Evolutionary conservation across 192 early-diverging fungal genomes (phyloP), one percentile per base, ranked within the genome.

Genomic region (Coemansia aciculifera): DNA sequence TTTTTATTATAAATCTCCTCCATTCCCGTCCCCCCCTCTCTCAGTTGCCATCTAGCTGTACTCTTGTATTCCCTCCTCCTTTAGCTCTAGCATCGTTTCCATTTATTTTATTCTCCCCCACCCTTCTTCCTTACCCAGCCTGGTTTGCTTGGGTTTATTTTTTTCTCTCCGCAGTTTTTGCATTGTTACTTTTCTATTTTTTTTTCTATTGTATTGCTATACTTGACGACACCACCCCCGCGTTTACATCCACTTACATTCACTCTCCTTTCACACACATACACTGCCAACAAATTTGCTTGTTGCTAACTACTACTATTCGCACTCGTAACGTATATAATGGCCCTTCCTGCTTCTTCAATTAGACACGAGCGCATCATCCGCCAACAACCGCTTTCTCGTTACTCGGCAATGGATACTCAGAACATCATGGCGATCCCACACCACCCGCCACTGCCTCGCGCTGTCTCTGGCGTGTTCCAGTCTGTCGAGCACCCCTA

Each of bases 351-450:
- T 15, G 27, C 51, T 54, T 54, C 51, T 13, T 54, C 51, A 11
- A 29, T 29, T 54, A 54, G 51, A 54, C 51, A 54, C 51, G 24
- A 54, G 51, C 51, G 51, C 24, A 54, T 54, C 27, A 54, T 29
- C 51, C 24, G 24, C 27, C 51, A 54, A 4, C 51, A 54, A 13
- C 51, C 51, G 24, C 51, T 54, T 54, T 3, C 23, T 29, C 51
- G 10, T 27, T 54, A 54, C 51, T 29, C 51, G 51, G 11, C 21
- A 37, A 71, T 71, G 69, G 69, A 71, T 54, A 54, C 51, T 29
- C 51, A 70, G 51, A 69, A 75, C 63, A 82, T 82, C 29, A 37
- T 82, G 31, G 79, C 79, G 19, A 82, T 82, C 48, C 79, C 79
- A 2, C 68, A 40, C 42, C 71, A 82, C 51, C 79, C 79, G 34